Conservation (phyloP, 1,284 basidiomycete species). For the Microbotryum silenes-acaulis region DNA sequence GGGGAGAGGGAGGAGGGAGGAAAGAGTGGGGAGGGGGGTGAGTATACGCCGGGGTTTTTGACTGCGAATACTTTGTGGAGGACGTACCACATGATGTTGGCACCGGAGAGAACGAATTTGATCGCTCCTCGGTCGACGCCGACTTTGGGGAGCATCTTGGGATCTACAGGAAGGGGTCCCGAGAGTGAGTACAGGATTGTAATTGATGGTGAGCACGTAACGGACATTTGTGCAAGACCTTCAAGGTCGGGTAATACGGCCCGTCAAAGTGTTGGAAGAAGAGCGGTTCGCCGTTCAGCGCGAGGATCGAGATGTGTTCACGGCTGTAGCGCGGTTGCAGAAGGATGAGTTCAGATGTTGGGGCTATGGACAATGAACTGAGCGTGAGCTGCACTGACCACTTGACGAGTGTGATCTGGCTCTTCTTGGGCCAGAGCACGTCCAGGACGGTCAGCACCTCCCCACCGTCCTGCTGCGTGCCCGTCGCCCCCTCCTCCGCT, state of each 20-base stretch:
- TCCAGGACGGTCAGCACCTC: slow-evolving; percentile 63
- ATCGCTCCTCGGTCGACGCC: slow-evolving; percentile 94
- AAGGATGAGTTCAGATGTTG: background rate
- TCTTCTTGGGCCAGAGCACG: slow-evolving; percentile 97
- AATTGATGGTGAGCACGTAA: too few species aligned
- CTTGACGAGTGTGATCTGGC: slow-evolving; percentile 82
- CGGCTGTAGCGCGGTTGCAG: slow-evolving; percentile 52
- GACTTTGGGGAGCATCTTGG: slow-evolving; percentile 77
- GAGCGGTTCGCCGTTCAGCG: slow-evolving; percentile 73
- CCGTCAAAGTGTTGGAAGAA: slow-evolving; percentile 98
- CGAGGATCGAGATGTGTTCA: slow-evolving; percentile 90
- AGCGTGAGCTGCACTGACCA: slow-evolving; percentile 56
- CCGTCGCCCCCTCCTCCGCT: slow-evolving; percentile 33
- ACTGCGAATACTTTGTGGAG: background rate
- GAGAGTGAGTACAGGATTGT: background rate
- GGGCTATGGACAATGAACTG: too few species aligned
- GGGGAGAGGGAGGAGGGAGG: background rate
- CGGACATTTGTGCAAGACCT: slow-evolving; percentile 79
- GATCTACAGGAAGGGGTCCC: slow-evolving; percentile 53
- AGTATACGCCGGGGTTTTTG: background rate
- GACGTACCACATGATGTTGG: slow-evolving; percentile 44
- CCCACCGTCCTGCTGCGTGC: slow-evolving; percentile 20
- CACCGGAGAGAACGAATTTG: slow-evolving; percentile 79
- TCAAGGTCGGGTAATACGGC: slow-evolving; percentile 78
- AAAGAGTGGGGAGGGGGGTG: background rate